A percentile compares a stretch with the other conserved stretches of the same genome.
Evolutionary conservation across 2,329 filamentous ascomycete genomes (phyloP).

Genomic region (Colletotrichum kahawae): DNA sequence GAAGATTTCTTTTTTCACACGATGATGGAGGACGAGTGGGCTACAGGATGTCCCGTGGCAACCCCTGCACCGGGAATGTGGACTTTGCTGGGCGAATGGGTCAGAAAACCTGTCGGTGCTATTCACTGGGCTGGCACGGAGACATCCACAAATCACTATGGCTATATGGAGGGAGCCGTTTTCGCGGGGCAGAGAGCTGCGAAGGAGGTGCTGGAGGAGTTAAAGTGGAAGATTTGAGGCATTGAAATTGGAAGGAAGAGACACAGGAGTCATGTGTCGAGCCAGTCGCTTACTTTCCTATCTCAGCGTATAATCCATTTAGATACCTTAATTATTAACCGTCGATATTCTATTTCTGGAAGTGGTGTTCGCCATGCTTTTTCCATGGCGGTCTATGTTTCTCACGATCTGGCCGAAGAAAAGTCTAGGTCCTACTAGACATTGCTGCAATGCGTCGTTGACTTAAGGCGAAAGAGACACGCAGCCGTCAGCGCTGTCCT

Average conservation of each 20-base stretch:
- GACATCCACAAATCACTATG: slow-evolving; percentile 12
- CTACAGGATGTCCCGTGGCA: slow-evolving; percentile 11
- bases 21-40: slow-evolving; percentile 22
- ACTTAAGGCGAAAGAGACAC: neutral
- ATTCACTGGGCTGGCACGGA: slow-evolving; percentile 21
- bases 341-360: neutral
- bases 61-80: slow-evolving; percentile 20
- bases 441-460: neutral
- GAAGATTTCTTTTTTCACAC: slow-evolving; percentile 19
- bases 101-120: slow-evolving; percentile 14
- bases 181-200: slow-evolving; percentile 16
- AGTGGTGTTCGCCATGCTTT: rapidly evolving
- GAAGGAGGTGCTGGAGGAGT: slow-evolving; percentile 7
- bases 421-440: neutral
- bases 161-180: slow-evolving; percentile 20
- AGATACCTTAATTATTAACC: neutral
- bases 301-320: neutral
- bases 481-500: slow-evolving; percentile 44
- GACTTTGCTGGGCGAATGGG: slow-evolving; percentile 18
- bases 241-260: rapidly evolving
- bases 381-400: neutral
- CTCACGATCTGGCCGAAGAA: neutral
- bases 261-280: neutral
- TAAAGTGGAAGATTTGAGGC: slow-evolving; percentile 11
- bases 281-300: neutral